These are phyloP conservation scores for Penicillium soppii DNA, from an alignment of 495 filamentous ascomycete genomes.

Conservation along the genomic window DNA sequence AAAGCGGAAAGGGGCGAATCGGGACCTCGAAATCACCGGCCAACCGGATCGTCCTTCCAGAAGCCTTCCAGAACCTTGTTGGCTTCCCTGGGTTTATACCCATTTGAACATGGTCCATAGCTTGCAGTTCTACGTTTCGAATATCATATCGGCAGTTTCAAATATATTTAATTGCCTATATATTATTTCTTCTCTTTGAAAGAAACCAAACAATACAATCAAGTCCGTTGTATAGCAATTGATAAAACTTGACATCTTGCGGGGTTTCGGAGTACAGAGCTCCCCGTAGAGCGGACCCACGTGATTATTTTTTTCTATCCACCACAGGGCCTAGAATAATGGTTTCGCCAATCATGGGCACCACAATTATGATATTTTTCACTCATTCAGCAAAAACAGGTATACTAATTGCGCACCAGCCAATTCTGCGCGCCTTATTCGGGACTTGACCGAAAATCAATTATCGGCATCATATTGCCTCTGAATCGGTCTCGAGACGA, in stretches of 20 bases:
- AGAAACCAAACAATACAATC: no score
- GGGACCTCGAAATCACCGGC: slow-evolving; percentile 4
- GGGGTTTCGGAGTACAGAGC: slow-evolving; percentile 29
- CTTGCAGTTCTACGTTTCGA: not conserved
- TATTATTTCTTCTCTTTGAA: not conserved
- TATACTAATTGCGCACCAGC: not conserved
- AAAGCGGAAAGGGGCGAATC: slow-evolving; percentile 7
- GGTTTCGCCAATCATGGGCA: slow-evolving; percentile 13
- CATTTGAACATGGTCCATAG: slow-evolving; percentile 5
- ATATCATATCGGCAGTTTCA: not conserved
- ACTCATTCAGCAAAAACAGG: not conserved
- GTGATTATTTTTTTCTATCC: slow-evolving; percentile 18
- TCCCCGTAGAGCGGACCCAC: slow-evolving; percentile 18
- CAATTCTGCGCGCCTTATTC: slow-evolving; percentile 3
- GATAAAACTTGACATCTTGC: not conserved
- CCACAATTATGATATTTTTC: not conserved
- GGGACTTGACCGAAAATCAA: slow-evolving; percentile 1
- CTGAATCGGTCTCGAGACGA: no score
- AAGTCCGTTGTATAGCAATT: slow-evolving; percentile 1
- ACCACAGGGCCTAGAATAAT: slow-evolving; percentile 8
- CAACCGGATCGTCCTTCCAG: slow-evolving; percentile 30
- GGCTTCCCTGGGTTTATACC: slow-evolving; percentile 4
- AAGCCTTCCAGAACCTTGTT: slow-evolving; percentile 22
- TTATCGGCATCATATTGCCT: not conserved
- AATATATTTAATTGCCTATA: not conserved